Evolutionary conservation across 139 green algal genomes (phyloP).

Genomic region (Mychonastes homosphaera): DNA sequence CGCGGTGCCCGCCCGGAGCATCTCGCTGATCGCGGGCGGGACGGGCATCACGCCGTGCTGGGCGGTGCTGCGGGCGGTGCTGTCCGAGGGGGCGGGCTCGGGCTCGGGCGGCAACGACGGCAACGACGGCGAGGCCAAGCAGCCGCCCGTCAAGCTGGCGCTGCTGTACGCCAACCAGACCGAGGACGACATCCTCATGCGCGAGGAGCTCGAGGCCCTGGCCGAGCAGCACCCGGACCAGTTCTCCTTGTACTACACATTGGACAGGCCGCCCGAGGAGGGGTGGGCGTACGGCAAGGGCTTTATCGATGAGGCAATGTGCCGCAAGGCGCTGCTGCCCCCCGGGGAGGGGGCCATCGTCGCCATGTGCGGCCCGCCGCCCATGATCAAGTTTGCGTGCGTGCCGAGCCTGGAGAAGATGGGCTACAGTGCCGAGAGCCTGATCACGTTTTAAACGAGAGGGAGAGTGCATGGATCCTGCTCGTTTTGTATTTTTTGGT

Average conservation of each 20-base stretch:
- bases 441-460: conserved; percentile 32
- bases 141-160: conserved; percentile 30
- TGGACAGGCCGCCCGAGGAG: conserved; percentile 20
- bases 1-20: conserved; percentile 20
- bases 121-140: background rate
- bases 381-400: conserved; percentile 86
- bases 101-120: background rate
- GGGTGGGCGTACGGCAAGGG: conserved; percentile 63
- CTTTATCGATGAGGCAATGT: conserved; percentile 71
- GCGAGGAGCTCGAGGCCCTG: conserved; percentile 76
- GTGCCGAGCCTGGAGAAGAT: conserved; percentile 62
- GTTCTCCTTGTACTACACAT: conserved; percentile 56
- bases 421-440: conserved; percentile 19
- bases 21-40: conserved; percentile 89
- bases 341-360: conserved; percentile 37
- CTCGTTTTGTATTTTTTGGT: no score
- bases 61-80: conserved; percentile 50
- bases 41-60: conserved; percentile 63
- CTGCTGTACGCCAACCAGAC: conserved; percentile 93
- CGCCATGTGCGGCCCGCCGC: conserved; percentile 82
- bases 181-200: conserved; percentile 89
- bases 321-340: conserved; percentile 55
- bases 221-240: conserved; percentile 40
- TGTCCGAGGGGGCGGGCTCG: background rate
- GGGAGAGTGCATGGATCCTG: no score